A percentile compares a stretch with the other conserved stretches of the same genome.
Conservation (phyloP, 495 filamentous ascomycete species). For the Aspergillus carlsbadensis region DNA sequence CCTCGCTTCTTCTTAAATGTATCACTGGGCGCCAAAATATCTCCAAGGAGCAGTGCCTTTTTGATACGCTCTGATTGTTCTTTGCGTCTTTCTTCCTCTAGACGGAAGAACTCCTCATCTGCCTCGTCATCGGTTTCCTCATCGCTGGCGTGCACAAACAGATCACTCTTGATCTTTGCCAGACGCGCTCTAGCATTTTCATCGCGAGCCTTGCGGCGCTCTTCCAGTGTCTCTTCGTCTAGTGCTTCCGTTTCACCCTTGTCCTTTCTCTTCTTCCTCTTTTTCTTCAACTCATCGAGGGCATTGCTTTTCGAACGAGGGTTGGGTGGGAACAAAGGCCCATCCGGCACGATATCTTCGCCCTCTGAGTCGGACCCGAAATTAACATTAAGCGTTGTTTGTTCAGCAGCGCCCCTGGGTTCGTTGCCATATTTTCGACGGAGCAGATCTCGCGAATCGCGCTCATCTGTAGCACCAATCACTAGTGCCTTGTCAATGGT, state of each 20-base stretch:
- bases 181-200: slow-evolving; percentile 61
- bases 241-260: slow-evolving; percentile 39
- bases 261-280: slow-evolving; percentile 46
- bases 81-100: slow-evolving; percentile 59
- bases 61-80: slow-evolving; percentile 48
- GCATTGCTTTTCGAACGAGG: slow-evolving; percentile 45
- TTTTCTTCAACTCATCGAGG: slow-evolving; percentile 51
- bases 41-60: slow-evolving; percentile 53
- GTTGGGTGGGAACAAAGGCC: slow-evolving; percentile 68
- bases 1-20: slow-evolving; percentile 24
- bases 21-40: slow-evolving; percentile 43
- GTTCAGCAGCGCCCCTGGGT: slow-evolving; percentile 39
- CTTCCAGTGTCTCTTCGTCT: slow-evolving; percentile 51
- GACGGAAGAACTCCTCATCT: slow-evolving; percentile 67
- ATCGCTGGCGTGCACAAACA: slow-evolving; percentile 76
- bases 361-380: slow-evolving; percentile 66
- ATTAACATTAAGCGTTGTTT: slow-evolving; percentile 33
- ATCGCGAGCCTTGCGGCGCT: slow-evolving; percentile 51
- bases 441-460: slow-evolving; percentile 72
- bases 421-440: slow-evolving; percentile 60
- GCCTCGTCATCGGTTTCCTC: slow-evolving; percentile 73
- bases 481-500: slow-evolving; percentile 71
- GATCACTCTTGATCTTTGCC: slow-evolving; percentile 75
- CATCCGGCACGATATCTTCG: slow-evolving; percentile 56
- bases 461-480: slow-evolving; percentile 59